These are phyloP conservation scores for Xylariaceae sp. DNA, from an alignment of 2,329 filamentous ascomycete genomes.

Conservation along the genomic window DNA sequence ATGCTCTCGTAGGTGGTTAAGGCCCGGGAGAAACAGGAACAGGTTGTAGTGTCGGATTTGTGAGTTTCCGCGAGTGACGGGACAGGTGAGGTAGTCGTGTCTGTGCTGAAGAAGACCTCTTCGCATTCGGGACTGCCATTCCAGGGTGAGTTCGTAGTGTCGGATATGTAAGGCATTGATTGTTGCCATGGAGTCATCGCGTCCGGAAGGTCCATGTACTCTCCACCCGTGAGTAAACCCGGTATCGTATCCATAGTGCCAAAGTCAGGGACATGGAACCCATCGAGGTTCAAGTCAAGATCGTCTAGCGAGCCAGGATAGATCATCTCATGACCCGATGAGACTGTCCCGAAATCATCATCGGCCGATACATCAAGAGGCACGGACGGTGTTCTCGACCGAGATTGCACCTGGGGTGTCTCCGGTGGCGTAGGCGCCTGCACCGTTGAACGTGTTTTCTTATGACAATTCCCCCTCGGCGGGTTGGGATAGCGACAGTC, in stretches of 20 bases:
- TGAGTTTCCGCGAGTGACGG: not conserved
- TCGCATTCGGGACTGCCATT: conserved; percentile 14
- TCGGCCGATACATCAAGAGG: conserved; percentile 5
- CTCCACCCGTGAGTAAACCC: no score
- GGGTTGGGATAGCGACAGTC: conserved; percentile 18
- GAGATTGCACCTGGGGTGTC: conserved; percentile 12
- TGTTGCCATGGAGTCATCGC: conserved; percentile 18
- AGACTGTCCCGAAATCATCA: conserved; percentile 13
- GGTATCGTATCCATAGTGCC: no score
- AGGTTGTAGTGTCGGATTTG: conserved; percentile 2
- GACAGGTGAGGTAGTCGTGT: conserved; percentile 9
- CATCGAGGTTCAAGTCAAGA: conserved; percentile 12
- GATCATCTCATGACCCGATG: conserved; percentile 12
- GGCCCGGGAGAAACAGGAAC: conserved; percentile 17
- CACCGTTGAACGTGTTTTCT: conserved; percentile 12
- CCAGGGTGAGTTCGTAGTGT: conserved; percentile 14
- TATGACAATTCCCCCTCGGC: conserved; percentile 14
- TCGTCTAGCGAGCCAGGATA: conserved; percentile 15
- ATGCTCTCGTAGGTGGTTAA: conserved; percentile 18
- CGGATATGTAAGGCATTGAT: conserved; percentile 12
- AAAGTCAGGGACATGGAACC: conserved; percentile 16
- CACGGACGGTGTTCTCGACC: conserved; percentile 6
- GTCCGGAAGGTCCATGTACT: conserved; percentile 17
- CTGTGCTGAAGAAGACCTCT: conserved; percentile 8
- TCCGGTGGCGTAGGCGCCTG: conserved; percentile 15